Evolutionary conservation across 2,329 filamentous ascomycete species (phyloP), one percentile per base, ranked within the genome.

Genomic region (Aspergillus bombycis): DNA sequence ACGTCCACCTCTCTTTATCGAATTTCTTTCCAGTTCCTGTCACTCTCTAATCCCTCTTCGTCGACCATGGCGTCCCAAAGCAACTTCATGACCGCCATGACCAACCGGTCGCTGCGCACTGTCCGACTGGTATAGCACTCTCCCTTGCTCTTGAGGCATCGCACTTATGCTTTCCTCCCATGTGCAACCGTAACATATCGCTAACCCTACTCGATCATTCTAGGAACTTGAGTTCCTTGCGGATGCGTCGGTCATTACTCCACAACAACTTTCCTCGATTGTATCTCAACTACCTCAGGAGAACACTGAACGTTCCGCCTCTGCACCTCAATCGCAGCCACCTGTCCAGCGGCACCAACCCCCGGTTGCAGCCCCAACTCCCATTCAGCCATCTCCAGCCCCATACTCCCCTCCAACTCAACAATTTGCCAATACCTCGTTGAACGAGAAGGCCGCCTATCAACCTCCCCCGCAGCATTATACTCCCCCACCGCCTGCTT

Each of bases 221-320:
- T 70, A 97, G 94, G 94, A 97, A 82, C 91, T 97, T 65, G 93
- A 97, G 79, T 91, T 89, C 70, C 91, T 98, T 65, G 87, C 92
- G 70, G 94, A 97, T 77, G 88, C 91, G 73, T 89, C 89, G 69
- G 84, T 94, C 74, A 92, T 98, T 76, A 88, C 86, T 67, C 89
- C 91, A 64, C 81, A 88, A 61, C 88, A 90, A 74, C 93, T 94
- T 75, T 89, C 92, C 73, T 85, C 85, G 58, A 92, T 97, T 77
- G 84, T 89, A 74, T 81, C 83, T 67, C 85, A 91, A 72, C 89
- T 98, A 36, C 94, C 94, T 41, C 80, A 85, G 68, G 71, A 76
- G 60, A 74, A 72, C 30, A 34, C 16, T 67, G 67, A 69, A 53
- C 64, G 61, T 54, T 67, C 64, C 55, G 56, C 66, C 28, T 62